Evolutionary conservation across 1,284 basidiomycete species (phyloP), one percentile per base, ranked within the genome.

Genomic region (Papiliotrema nemorosa): DNA sequence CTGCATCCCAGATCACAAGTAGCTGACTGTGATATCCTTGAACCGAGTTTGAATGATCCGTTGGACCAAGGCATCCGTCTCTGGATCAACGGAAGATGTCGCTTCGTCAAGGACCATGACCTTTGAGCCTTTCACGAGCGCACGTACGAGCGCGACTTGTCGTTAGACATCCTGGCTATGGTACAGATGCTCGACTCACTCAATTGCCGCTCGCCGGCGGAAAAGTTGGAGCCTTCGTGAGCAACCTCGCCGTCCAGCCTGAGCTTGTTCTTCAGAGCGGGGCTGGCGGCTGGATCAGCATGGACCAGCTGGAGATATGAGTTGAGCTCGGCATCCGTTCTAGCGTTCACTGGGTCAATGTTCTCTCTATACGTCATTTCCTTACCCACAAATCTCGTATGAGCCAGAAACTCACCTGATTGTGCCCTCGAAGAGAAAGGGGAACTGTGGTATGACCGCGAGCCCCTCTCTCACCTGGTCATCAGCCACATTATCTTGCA

Each of bases 41-140:
- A 88, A 87, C 61, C 88, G 85, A 9, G 77, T 78, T 59, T 85
- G 82, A 53, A 90, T 88, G 2, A 86, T 86, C 16, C 78, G 76
- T 67, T 88, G 86, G 26, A 89, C 76, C 64, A 85, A 81, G 0
- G 85, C 79, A 64, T 90, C 87, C 1, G 86, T 89, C 62, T 87
- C 86, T 5, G 84, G 80, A 59, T 91, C 89, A 24, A 90, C 86
- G 37, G 79, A 85, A 9, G 62, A 61, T 18, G 70, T 72, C 5
- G 69, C 71, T 59, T 72, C 73, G 49, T 75, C 84, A 38, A 88
- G 74, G 20, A 88, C 75, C 41, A 88, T 82, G 50, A 88, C 79
- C 5, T 79, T 78, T 60, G 82, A 83, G 48, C 82, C 80, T 72
- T 84, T 84, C 16, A 86, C 81, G 3, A 88, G 74, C 0, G 85